Base-by-base conservation (phyloP, 106 monocot species). In the Posidonia australis region DNA sequence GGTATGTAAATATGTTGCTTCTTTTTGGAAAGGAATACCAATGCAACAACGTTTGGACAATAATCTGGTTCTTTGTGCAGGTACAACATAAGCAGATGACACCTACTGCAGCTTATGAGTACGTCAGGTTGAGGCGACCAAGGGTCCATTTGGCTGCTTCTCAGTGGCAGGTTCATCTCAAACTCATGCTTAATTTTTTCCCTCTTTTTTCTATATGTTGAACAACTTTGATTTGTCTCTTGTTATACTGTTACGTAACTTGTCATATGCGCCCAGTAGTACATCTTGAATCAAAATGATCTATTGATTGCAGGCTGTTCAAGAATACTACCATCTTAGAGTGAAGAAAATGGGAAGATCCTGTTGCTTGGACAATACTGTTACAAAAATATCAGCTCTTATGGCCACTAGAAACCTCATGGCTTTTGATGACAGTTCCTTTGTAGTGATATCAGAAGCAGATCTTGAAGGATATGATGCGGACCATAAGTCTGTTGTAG, bases 111-210 rank as follows among this genome's bases (percentile, higher is more conserved):
- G 98, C 91, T 71, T 98, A 79, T 70, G 74, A 81, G 61, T 70
- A 98, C 77, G 91, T 91, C 44, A 82, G 81, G 57, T 42, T 70
- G 25, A 82, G 58, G 25, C 76, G 98, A 70, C 91, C 94, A 46
- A 82, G 98, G 68, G 87, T 98, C 45, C 87, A 82, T 54, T 83
- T 91, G 75, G 87, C 90, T 70, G 67, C 87, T 68, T 70, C 91
- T 20, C 98, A 98, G 75, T 77, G 90, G 84, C 71, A 91, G 83
- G 98, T 91, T 64, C 43, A 16, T 51, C 19, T 45, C 42, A n/a
- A 62, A 20, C 41, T 27, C 11, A 13, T 58, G 13, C 30, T 29
- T 31, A 26, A 28, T 58, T 17, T 58, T 45, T n/a, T n/a, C n/a
- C n/a, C n/a, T n/a, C n/a, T n/a, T n/a, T n/a, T n/a, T n/a, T n/a